Evolutionary conservation across 352 stramenopile species (phyloP).

Genomic region (Peronospora belbahrii): DNA sequence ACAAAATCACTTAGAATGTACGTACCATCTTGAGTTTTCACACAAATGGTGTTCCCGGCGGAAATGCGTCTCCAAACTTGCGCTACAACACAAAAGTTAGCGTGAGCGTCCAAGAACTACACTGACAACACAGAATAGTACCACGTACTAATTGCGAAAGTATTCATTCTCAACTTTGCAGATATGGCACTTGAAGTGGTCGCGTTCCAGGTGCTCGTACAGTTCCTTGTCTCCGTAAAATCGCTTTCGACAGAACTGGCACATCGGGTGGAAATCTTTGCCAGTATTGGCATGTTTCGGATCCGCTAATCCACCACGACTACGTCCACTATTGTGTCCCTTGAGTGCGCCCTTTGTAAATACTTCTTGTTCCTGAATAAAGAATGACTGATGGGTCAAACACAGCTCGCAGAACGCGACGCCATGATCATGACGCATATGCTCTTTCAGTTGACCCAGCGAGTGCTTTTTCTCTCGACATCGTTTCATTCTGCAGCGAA

Average conservation of each 20-base stretch:
- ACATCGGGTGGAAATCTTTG: conserved; percentile 83
- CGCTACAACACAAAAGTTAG: conserved; percentile 26
- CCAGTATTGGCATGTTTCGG: conserved; percentile 46
- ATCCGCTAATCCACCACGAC: conserved; percentile 23
- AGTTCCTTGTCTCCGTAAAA: conserved; percentile 84
- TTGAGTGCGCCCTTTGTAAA: conserved; percentile 67
- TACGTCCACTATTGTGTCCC: conserved; percentile 53
- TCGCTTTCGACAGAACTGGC: conserved; percentile 82
- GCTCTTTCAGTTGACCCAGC: conserved; percentile 55
- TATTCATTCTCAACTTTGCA: conserved; percentile 85
- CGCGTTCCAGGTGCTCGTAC: conserved; percentile 81
- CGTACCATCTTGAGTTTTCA: conserved; percentile 73
- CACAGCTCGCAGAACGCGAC: conserved; percentile 77
- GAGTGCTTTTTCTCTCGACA: conserved; percentile 49
- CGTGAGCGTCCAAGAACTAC: conserved; percentile 1
- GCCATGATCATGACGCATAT: conserved; percentile 54
- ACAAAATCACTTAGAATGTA: background rate
- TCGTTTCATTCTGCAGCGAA: conserved; percentile 53
- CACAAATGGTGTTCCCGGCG: conserved; percentile 76
- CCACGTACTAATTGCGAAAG: conserved; percentile 80
- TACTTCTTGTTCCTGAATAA: conserved; percentile 73
- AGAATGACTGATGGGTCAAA: conserved; percentile 67
- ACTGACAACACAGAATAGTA: background rate
- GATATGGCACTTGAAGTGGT: conserved; percentile 88
- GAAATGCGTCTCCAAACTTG: conserved; percentile 81